Conservation (phyloP, 1,284 basidiomycete species). For the Cryptococcus floricola region DNA sequence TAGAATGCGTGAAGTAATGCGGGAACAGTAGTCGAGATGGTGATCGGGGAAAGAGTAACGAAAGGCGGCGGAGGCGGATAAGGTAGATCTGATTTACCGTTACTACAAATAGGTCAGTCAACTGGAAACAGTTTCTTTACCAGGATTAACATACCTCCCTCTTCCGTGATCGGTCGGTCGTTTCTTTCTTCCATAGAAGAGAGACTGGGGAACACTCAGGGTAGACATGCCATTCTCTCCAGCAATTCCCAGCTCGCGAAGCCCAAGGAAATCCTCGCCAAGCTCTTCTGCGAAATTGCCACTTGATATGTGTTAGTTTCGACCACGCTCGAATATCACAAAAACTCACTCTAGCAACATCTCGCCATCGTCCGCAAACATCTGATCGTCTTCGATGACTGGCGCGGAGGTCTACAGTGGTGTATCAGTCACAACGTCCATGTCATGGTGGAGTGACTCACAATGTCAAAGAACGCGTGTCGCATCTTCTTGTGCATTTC, state of each 20-base stretch:
- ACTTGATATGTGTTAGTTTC: constrained; percentile 45
- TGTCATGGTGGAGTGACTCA: constrained; percentile 42
- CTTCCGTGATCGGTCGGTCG: constrained; percentile 20
- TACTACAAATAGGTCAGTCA: not conserved
- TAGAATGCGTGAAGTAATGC: constrained; percentile 79
- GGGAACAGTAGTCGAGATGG: constrained; percentile 68
- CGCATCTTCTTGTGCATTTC: constrained; percentile 83
- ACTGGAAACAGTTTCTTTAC: not conserved
- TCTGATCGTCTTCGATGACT: constrained; percentile 60
- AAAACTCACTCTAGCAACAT: constrained; percentile 64
- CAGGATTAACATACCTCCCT: constrained; percentile 3
- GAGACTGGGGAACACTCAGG: constrained; percentile 70
- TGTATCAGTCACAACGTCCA: not conserved
- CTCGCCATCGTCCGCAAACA: constrained; percentile 75
- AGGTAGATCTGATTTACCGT: constrained; percentile 51
- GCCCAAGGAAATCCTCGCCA: constrained; percentile 90
- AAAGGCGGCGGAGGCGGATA: constrained; percentile 81
- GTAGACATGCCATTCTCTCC: constrained; percentile 76
- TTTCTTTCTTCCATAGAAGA: constrained; percentile 66
- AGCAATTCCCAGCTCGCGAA: constrained; percentile 83
- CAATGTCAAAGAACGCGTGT: constrained; percentile 73
- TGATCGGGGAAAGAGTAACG: constrained; percentile 61
- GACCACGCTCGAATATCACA: not conserved
- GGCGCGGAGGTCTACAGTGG: constrained; percentile 28
- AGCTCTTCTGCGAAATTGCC: constrained; percentile 83